A percentile compares a stretch with the other conserved stretches of the same genome.
phyloP scores from a whole-genome alignment of 169 alveolate species.

The Prorocentrum cordatum region DNA sequence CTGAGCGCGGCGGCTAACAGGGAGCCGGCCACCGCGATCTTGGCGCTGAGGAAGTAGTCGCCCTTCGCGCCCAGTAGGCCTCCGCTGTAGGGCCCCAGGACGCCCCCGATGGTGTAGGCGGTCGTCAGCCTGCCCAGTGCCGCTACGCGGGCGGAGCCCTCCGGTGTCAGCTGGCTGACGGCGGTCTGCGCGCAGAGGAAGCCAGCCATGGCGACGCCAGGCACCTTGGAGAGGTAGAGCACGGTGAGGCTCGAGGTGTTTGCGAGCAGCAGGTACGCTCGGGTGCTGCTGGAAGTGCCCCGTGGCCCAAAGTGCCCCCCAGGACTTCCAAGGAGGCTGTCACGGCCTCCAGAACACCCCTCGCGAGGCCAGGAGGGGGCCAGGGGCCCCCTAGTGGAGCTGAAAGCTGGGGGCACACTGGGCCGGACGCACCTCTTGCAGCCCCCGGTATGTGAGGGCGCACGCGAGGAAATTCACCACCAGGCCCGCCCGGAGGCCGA shows the following conservation, averaged over 20 bases:
- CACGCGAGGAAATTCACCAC: slow-evolving; percentile 14
- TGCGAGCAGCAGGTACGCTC: neutral
- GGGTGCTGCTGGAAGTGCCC: too few species aligned
- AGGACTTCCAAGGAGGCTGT: too few species aligned
- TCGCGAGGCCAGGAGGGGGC: too few species aligned
- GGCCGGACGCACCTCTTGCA: too few species aligned
- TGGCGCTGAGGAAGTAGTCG: slow-evolving; percentile 28
- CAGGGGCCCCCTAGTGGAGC: too few species aligned
- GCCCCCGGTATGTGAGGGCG: slow-evolving; percentile 25
- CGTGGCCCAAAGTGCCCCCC: too few species aligned
- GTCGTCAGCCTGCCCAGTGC: slow-evolving; percentile 24
- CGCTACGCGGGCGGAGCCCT: slow-evolving; percentile 10
- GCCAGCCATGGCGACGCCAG: slow-evolving; percentile 58
- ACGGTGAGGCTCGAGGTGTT: slow-evolving; percentile 11
- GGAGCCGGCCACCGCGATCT: slow-evolving; percentile 17
- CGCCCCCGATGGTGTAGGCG: slow-evolving; percentile 28
- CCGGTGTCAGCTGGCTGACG: slow-evolving; percentile 9
- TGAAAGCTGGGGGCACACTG: too few species aligned
- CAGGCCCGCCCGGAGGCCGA: slow-evolving; percentile 14
- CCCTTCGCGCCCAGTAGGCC: slow-evolving; percentile 36
- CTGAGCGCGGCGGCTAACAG: slow-evolving; percentile 15
- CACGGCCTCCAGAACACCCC: too few species aligned
- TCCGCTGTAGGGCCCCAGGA: slow-evolving; percentile 38
- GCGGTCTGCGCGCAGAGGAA: slow-evolving; percentile 61
- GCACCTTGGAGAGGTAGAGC: slow-evolving; percentile 32